Base-by-base conservation (phyloP, 805 yeast species). In the Yamadazyma olivae region DNA sequence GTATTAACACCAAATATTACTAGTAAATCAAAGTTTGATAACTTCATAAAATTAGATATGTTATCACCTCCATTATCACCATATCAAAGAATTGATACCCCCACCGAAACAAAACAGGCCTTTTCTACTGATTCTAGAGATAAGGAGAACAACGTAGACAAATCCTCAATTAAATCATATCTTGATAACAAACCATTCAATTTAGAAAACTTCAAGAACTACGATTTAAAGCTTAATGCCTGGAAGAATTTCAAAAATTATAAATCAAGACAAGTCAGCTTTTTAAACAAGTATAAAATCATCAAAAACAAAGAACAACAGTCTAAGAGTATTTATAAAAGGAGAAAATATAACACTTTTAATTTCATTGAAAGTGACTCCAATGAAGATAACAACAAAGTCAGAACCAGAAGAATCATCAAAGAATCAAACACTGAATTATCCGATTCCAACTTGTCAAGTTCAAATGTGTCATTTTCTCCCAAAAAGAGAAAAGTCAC, bases 391-490 rank as follows among this genome's bases (percentile, higher is more conserved):
- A 27, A 50, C 12, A 81, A 75, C 36, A 70, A 75, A 49, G 73
- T 79, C 24, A 71, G 83, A 61, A 79, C 85, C 1, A 73, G 84
- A 61, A 70, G 83, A 50, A 58, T 70, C 23, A 72, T 65, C 6
- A 70, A 67, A 22, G 48, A 44, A 20, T 27, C 38, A 5, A 18
- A 27, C 5, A 36, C 20, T 26, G 43, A 39, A 5, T 36, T 40
- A 15, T 27, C 45, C 8, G 45, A 44, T 25, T 25, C 28, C 6
- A 15, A n/a, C 7, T 25, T 25, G 17, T 15, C 20, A 6, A 8
- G 25, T 5, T 5, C 18, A 12, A 15, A 14, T 6, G 13, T 8
- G 8, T 15, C 18, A 7, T n/a, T 6, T 13, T 33, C 44, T 17
- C 57, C 75, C 33, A 66, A 66, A 48, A 69, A 70, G 66, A 62